Conservation (phyloP, 2,329 filamentous ascomycete genomes). For the Fusarium irregulare region DNA sequence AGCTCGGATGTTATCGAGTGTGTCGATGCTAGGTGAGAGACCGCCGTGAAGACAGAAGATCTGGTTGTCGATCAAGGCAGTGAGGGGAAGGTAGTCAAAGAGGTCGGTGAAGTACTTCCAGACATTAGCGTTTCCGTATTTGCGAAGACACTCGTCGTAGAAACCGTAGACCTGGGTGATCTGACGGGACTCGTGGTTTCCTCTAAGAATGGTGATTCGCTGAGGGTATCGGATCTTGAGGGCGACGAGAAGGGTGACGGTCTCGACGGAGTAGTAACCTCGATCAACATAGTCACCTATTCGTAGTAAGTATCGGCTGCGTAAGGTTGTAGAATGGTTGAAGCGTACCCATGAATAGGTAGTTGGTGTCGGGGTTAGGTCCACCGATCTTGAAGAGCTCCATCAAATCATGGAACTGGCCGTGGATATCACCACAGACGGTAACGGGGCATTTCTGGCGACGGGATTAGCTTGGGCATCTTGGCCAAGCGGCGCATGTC, state of each 20-base stretch:
- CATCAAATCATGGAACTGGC: slow-evolving; percentile 99
- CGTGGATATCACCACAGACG: slow-evolving; percentile 98
- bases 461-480: slow-evolving; percentile 46
- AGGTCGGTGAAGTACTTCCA: slow-evolving; percentile 99
- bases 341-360: slow-evolving; percentile 93
- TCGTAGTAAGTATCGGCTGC: slow-evolving; percentile 22
- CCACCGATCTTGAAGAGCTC: slow-evolving; percentile 99
- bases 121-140: slow-evolving; percentile 98
- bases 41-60: slow-evolving; percentile 99
- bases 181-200: slow-evolving; percentile 98
- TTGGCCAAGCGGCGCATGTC: slow-evolving; percentile 20
- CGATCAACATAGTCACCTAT: slow-evolving; percentile 97
- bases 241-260: slow-evolving; percentile 93
- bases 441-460: slow-evolving; percentile 95
- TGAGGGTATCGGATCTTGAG: slow-evolving; percentile 98
- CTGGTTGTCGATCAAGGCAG: slow-evolving; percentile 97
- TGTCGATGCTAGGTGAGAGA: slow-evolving; percentile 94
- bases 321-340: not conserved
- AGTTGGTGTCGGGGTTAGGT: slow-evolving; percentile 98
- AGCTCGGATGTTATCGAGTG: slow-evolving; percentile 92
- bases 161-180: slow-evolving; percentile 99
- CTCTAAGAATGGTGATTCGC: slow-evolving; percentile 97
- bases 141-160: slow-evolving; percentile 98
- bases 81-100: slow-evolving; percentile 97
- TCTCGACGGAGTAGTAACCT: slow-evolving; percentile 99